These are phyloP conservation scores for Cystobasidiopsis lactophilus DNA, from an alignment of 768 basidiomycete genomes.

Conservation along the genomic window DNA sequence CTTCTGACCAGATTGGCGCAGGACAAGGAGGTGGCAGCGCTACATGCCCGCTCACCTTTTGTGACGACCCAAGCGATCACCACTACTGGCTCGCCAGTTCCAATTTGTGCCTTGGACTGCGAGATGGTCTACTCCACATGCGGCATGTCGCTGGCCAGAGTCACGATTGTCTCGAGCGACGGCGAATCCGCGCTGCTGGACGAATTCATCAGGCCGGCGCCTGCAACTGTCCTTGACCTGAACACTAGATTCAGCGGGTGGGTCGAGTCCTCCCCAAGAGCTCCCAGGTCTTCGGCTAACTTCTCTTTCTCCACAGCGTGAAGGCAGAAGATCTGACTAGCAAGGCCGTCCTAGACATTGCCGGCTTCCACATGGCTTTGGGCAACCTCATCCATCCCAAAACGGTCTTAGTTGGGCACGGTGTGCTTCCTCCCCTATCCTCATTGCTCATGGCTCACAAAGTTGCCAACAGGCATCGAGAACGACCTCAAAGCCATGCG, in stretches of 20 bases:
- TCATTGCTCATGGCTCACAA: no score
- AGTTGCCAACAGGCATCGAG: conserved; percentile 37
- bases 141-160: conserved; percentile 70
- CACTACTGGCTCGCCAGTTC: conserved; percentile 29
- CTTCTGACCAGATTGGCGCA: background rate
- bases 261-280: no score
- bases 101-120: conserved; percentile 77
- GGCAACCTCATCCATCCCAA: conserved; percentile 48
- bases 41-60: conserved; percentile 59
- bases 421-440: conserved; percentile 13
- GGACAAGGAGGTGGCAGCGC: conserved; percentile 40
- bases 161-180: conserved; percentile 59
- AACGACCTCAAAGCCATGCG: conserved; percentile 83
- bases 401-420: conserved; percentile 62
- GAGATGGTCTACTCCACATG: conserved; percentile 93
- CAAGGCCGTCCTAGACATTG: conserved; percentile 42
- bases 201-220: conserved; percentile 35
- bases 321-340: conserved; percentile 19
- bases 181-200: conserved; percentile 39
- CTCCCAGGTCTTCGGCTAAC: no score
- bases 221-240: conserved; percentile 40
- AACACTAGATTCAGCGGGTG: conserved; percentile 50
- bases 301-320: no score
- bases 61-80: conserved; percentile 27
- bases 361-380: conserved; percentile 43